A percentile compares a stretch with the other conserved stretches of the same genome.
Evolutionary conservation across 192 early-diverging fungal genomes (phyloP).

Genomic region (Mortierella claussenii): DNA sequence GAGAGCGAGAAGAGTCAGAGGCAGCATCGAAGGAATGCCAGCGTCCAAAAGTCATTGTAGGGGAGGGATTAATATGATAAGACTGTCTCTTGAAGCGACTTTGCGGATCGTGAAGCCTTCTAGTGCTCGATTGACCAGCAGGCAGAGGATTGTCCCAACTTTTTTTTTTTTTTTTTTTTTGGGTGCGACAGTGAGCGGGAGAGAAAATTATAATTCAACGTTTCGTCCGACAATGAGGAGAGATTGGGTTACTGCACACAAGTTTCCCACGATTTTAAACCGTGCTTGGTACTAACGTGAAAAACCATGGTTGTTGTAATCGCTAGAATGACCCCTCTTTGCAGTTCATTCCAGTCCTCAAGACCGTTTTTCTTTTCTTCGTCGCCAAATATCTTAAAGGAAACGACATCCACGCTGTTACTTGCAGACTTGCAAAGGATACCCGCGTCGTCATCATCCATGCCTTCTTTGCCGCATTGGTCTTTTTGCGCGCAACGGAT

Average conservation of each 20-base stretch:
- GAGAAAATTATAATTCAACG: too few relatives aligned
- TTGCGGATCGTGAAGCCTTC: too few relatives aligned
- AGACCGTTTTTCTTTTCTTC: constrained; percentile 80
- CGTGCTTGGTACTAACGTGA: too few relatives aligned
- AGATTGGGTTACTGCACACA: not conserved
- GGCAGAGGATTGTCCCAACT: too few relatives aligned
- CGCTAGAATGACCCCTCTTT: constrained; percentile 52
- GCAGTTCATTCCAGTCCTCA: constrained; percentile 76
- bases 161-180: constrained; percentile 3
- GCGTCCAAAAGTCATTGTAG: too few relatives aligned
- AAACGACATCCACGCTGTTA: constrained; percentile 88
- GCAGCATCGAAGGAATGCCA: too few relatives aligned
- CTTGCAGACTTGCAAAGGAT: constrained; percentile 64
- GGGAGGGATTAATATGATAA: too few relatives aligned
- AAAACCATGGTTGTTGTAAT: not conserved
- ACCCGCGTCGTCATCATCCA: constrained; percentile 71
- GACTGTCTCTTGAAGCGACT: too few relatives aligned
- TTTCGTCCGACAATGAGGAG: not conserved
- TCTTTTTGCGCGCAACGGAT: constrained; percentile 64
- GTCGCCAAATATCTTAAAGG: constrained; percentile 75
- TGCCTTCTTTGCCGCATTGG: constrained; percentile 82
- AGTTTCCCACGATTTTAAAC: constrained; percentile 11
- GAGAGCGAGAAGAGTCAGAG: too few relatives aligned
- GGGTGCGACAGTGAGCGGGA: not conserved
- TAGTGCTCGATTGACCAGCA: too few relatives aligned